phyloP scores from a whole-genome alignment of 768 basidiomycete species.

The Hygrophorus russula region DNA sequence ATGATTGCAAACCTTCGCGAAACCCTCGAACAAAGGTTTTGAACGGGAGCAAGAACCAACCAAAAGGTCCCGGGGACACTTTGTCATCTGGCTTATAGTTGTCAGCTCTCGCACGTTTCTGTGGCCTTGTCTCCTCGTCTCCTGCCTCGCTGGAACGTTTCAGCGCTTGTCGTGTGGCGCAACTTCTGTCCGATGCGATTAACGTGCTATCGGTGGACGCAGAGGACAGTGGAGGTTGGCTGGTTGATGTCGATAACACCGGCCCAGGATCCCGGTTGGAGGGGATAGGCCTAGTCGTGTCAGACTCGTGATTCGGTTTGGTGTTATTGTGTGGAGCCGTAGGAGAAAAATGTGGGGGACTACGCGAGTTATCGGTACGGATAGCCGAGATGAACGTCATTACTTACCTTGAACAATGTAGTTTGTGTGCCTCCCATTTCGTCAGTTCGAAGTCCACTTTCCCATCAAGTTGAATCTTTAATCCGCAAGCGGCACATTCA shows the following conservation, averaged over 20 bases:
- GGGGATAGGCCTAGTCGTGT: constrained; percentile 4
- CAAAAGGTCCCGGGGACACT: constrained; percentile 36
- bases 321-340: neutral
- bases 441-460: constrained; percentile 48
- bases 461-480: constrained; percentile 31
- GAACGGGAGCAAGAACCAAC: constrained; percentile 54
- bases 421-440: constrained; percentile 56
- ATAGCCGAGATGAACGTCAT: neutral
- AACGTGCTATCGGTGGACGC: constrained; percentile 28
- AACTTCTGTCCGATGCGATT: constrained; percentile 16
- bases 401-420: constrained; percentile 26
- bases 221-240: constrained; percentile 22
- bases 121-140: constrained; percentile 24
- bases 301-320: constrained; percentile 4
- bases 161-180: constrained; percentile 18
- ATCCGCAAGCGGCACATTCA: constrained; percentile 40
- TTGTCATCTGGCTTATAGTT: constrained; percentile 30
- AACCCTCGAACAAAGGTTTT: constrained; percentile 59
- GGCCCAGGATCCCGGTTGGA: constrained; percentile 6
- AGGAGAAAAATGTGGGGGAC: neutral
- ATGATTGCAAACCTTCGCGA: constrained; percentile 35
- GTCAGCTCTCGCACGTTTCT: constrained; percentile 42
- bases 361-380: neutral
- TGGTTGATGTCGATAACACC: constrained; percentile 10
- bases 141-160: constrained; percentile 41